Conservation (phyloP, 2,329 filamentous ascomycete genomes). For the Pyrenophora tritici-repentis region DNA sequence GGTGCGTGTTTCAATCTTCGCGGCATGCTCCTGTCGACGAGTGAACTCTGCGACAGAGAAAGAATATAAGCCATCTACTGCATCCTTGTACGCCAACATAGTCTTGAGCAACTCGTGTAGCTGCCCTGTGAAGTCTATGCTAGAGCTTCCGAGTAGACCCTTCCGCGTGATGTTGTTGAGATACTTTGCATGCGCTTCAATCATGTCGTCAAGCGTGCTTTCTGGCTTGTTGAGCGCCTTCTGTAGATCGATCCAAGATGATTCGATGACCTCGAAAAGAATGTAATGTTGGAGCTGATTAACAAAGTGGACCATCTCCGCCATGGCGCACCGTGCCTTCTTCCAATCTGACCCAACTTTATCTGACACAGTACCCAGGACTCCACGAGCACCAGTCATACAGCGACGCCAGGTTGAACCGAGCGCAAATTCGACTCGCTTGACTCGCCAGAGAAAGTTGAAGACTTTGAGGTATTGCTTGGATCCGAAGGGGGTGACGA, state of each 20-base stretch:
- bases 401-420: slow-evolving; percentile 90
- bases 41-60: slow-evolving; percentile 96
- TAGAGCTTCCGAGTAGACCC: slow-evolving; percentile 78
- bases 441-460: slow-evolving; percentile 98
- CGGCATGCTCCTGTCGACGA: slow-evolving; percentile 80
- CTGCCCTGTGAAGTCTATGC: slow-evolving; percentile 80
- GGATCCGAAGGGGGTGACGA: slow-evolving; percentile 93
- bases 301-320: slow-evolving; percentile 98
- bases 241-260: slow-evolving; percentile 90
- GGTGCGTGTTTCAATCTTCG: slow-evolving; percentile 70
- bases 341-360: slow-evolving; percentile 84
- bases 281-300: slow-evolving; percentile 98
- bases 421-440: slow-evolving; percentile 93
- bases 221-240: slow-evolving; percentile 80
- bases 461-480: slow-evolving; percentile 98
- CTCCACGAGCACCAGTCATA: slow-evolving; percentile 93
- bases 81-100: slow-evolving; percentile 93
- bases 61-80: slow-evolving; percentile 90
- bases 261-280: slow-evolving; percentile 96
- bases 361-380: slow-evolving; percentile 76
- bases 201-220: slow-evolving; percentile 92
- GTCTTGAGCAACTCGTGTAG: slow-evolving; percentile 89
- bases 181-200: slow-evolving; percentile 87
- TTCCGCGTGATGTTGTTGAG: slow-evolving; percentile 95
- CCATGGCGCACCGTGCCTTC: slow-evolving; percentile 80